Conservation (phyloP, 208 protist species). For the Novymonas esmeraldas region DNA sequence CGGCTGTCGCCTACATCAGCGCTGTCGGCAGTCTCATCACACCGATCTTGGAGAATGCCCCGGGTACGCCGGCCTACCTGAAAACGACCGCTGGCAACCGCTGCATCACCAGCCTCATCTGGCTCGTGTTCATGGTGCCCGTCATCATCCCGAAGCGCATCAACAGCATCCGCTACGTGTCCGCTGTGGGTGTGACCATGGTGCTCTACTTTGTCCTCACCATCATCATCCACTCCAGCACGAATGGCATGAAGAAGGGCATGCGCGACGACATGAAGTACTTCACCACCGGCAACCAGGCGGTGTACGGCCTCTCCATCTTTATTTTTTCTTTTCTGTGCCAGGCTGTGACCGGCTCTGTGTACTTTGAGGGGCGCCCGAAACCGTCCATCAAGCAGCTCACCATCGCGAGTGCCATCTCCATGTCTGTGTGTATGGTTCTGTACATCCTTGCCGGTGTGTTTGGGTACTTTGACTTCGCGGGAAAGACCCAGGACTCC, state of each 20-base stretch:
- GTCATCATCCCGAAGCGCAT: conserved; percentile 68
- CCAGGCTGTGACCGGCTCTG: conserved; percentile 42
- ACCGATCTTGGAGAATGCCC: conserved; percentile 44
- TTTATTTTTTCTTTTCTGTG: conserved; percentile 82
- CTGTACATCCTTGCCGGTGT: conserved; percentile 72
- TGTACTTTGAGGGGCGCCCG: conserved; percentile 62
- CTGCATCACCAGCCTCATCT: conserved; percentile 44
- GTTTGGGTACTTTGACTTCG: conserved; percentile 87
- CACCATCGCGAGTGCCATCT: conserved; percentile 42
- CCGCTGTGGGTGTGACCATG: conserved; percentile 57
- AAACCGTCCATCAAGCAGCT: conserved; percentile 43
- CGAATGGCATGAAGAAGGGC: conserved; percentile 42
- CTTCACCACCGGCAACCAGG: conserved; percentile 55
- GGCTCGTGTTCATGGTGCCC: conserved; percentile 71
- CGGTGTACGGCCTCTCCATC: conserved; percentile 62
- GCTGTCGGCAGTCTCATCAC: conserved; percentile 57
- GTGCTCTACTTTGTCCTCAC: conserved; percentile 73
- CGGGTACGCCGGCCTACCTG: conserved; percentile 44
- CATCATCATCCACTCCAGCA: conserved; percentile 57
- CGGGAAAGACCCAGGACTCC: conserved; percentile 35
- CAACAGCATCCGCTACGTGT: conserved; percentile 83
- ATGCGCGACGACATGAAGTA: conserved; percentile 37
- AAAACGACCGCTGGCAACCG: conserved; percentile 40
- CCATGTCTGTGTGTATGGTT: conserved; percentile 59
- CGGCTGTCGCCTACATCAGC: conserved; percentile 78